These are phyloP conservation scores for Cytospora schulzeri DNA, from an alignment of 2,329 filamentous ascomycete species.

Conservation along the genomic window DNA sequence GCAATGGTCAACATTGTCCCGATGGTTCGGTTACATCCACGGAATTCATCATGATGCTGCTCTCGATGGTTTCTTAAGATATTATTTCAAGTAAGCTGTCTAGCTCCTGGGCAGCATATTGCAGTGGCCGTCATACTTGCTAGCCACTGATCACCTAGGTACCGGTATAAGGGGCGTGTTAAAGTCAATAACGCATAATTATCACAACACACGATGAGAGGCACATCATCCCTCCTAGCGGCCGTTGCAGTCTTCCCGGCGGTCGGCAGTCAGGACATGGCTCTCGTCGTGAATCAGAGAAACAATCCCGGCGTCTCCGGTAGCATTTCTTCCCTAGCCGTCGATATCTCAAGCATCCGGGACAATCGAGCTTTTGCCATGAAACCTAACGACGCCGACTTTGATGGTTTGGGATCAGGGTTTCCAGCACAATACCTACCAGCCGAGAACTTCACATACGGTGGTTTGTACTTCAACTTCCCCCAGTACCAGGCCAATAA, in stretches of 20 bases:
- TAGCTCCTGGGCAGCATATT: not conserved
- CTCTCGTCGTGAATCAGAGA: conserved; percentile 24
- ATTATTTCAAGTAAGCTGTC: not conserved
- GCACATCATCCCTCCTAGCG: not conserved
- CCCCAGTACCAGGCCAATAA: conserved; percentile 23
- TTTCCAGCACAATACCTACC: conserved; percentile 30
- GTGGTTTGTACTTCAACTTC: conserved; percentile 28
- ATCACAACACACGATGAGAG: not conserved
- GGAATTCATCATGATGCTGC: not conserved
- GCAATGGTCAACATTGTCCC: not conserved
- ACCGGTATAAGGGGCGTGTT: not conserved
- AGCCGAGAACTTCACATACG: conserved; percentile 25
- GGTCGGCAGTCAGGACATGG: not conserved
- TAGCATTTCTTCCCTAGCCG: conserved; percentile 14
- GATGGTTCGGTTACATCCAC: not conserved
- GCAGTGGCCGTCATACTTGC: not conserved
- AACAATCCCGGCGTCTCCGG: conserved; percentile 24
- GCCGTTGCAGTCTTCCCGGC: not conserved
- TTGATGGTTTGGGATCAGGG: conserved; percentile 27
- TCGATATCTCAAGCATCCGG: conserved; percentile 26
- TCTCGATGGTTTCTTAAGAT: not conserved
- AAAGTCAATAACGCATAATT: not conserved
- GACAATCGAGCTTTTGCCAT: conserved; percentile 29
- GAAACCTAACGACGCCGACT: conserved; percentile 29
- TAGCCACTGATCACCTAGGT: too few relatives aligned